phyloP scores from a whole-genome alignment of 495 filamentous ascomycete genomes.

The Tuber melanosporum region DNA sequence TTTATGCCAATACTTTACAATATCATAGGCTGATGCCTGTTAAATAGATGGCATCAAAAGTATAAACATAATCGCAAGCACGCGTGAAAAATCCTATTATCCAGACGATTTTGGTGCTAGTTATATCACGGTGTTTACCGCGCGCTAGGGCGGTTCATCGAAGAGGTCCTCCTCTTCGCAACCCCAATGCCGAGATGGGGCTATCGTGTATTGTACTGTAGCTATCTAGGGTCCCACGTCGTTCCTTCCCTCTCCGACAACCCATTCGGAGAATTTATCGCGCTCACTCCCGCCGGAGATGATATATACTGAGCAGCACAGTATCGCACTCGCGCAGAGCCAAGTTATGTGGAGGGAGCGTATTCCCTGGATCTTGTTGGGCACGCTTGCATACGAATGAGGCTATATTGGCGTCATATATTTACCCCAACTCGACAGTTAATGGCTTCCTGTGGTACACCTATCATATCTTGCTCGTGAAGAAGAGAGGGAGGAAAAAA shows the following conservation, averaged over 20 bases:
- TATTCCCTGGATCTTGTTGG: slow-evolving; percentile 10
- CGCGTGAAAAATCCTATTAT: no score
- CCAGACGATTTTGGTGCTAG: neutral
- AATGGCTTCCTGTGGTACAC: neutral
- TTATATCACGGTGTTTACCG: neutral
- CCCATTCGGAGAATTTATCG: neutral
- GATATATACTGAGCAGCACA: no score
- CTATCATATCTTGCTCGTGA: neutral
- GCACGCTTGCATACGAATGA: neutral
- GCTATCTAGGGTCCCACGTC: no score
- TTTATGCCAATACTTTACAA: neutral
- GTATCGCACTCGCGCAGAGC: neutral
- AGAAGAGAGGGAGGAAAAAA: neutral
- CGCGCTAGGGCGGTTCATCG: neutral
- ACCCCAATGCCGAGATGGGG: neutral
- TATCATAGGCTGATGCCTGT: neutral
- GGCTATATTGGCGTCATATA: neutral
- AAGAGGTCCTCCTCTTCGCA: neutral
- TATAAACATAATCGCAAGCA: neutral
- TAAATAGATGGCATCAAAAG: neutral
- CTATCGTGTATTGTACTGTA: neutral
- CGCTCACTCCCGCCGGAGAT: neutral
- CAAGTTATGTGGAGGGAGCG: slow-evolving; percentile 17
- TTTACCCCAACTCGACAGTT: neutral
- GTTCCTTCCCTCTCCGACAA: neutral